Percentiles rank a stretch among this genome's conserved stretches.
Conservation (phyloP, 306 rosid species). For the Rosa rugosa region DNA sequence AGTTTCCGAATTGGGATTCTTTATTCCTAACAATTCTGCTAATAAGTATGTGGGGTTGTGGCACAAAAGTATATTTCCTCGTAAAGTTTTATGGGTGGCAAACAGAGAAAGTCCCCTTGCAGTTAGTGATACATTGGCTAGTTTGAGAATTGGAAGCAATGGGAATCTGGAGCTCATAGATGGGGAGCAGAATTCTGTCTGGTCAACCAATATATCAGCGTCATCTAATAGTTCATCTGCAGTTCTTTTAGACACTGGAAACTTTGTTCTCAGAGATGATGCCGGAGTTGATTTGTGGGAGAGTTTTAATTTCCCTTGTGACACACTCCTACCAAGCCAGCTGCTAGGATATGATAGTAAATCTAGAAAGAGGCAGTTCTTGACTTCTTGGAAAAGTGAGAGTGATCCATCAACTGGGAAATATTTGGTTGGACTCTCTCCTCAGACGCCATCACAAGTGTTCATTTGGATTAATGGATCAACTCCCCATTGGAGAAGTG, state of each 20-base stretch:
- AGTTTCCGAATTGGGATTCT: neutral
- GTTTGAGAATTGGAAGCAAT: neutral
- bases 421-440: neutral
- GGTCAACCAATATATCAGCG: neutral
- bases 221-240: neutral
- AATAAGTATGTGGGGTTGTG: neutral
- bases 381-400: neutral
- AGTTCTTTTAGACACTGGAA: neutral
- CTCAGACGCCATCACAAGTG: neutral
- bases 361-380: neutral
- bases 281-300: neutral
- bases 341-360: neutral
- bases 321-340: neutral
- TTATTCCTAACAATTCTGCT: neutral
- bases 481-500: neutral
- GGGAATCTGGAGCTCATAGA: neutral
- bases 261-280: neutral
- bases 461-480: neutral
- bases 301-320: neutral
- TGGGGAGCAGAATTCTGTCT: neutral
- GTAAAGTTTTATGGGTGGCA: neutral
- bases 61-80: neutral
- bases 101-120: neutral
- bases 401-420: neutral
- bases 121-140: neutral